These are phyloP conservation scores for Gracilariopsis chorda DNA, from an alignment of 23 red algal species.

Conservation along the genomic window DNA sequence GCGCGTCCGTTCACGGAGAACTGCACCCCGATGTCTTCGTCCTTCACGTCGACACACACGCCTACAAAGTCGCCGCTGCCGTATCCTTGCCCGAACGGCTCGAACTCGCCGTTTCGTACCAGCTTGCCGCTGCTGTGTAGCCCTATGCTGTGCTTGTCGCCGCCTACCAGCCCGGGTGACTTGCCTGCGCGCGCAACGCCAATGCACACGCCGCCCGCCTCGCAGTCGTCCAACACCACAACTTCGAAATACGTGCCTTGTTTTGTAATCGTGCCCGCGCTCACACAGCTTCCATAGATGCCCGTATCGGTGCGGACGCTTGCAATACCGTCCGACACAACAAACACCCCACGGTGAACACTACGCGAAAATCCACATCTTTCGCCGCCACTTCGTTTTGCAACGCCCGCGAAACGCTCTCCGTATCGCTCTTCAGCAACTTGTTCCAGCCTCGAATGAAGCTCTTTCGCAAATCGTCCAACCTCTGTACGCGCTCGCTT, in stretches of 20 bases:
- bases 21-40: too few species aligned
- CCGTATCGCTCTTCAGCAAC: background rate
- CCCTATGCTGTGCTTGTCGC: background rate
- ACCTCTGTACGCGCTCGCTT: background rate
- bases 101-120: slow-evolving; percentile 1
- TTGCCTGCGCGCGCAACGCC: background rate
- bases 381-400: too few species aligned
- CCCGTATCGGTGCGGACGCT: slow-evolving; percentile 4
- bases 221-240: slow-evolving; percentile 16
- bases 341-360: background rate
- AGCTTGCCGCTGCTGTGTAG: slow-evolving; percentile 32
- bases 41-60: too few species aligned
- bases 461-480: background rate
- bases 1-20: background rate
- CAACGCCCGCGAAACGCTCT: too few species aligned
- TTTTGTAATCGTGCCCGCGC: background rate
- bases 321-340: background rate
- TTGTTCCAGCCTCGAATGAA: background rate
- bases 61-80: too few species aligned
- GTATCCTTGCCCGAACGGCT: too few species aligned
- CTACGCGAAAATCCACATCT: background rate
- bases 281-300: background rate
- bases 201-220: slow-evolving; percentile 21
- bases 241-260: slow-evolving; percentile 6
- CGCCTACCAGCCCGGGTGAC: background rate